Conservation (phyloP, 768 basidiomycete genomes). For the Dioszegia crocea region DNA sequence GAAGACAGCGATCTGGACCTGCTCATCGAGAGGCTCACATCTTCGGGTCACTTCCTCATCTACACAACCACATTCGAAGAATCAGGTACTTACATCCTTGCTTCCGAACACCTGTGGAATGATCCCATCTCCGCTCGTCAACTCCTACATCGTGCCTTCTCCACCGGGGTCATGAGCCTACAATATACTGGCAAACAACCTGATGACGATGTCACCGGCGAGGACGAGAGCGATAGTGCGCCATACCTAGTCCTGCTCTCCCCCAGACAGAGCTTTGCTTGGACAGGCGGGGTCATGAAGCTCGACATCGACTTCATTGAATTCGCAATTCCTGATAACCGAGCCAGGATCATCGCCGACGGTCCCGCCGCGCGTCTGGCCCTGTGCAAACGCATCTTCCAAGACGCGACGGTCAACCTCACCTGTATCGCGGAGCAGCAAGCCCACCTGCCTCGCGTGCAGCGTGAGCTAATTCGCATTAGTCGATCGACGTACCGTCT, state of each 20-base stretch:
- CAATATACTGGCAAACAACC: neutral
- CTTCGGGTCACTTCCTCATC: conserved; percentile 86
- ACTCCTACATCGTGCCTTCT: conserved; percentile 77
- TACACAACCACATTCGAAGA: conserved; percentile 82
- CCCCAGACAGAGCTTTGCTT: conserved; percentile 78
- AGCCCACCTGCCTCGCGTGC: conserved; percentile 84
- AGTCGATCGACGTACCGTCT: conserved; percentile 81
- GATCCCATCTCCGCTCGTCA: conserved; percentile 71
- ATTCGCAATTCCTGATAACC: conserved; percentile 76
- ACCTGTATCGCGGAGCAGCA: conserved; percentile 65
- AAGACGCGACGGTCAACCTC: conserved; percentile 54
- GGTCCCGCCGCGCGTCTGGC: conserved; percentile 73
- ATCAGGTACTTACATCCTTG: conserved; percentile 88
- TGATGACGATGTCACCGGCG: neutral
- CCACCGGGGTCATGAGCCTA: conserved; percentile 13
- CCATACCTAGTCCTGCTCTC: conserved; percentile 81
- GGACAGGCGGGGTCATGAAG: conserved; percentile 84
- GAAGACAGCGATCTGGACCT: conserved; percentile 38
- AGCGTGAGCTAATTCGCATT: conserved; percentile 84
- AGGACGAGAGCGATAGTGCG: conserved; percentile 33
- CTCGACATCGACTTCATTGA: conserved; percentile 67
- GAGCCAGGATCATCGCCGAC: conserved; percentile 88
- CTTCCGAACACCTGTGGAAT: conserved; percentile 68
- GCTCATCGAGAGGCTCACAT: conserved; percentile 63
- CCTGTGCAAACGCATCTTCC: conserved; percentile 72